Percentiles rank a stretch among this genome's conserved stretches.
phyloP scores from a whole-genome alignment of 2,329 filamentous ascomycete genomes.

The Botrytis tulipae region DNA sequence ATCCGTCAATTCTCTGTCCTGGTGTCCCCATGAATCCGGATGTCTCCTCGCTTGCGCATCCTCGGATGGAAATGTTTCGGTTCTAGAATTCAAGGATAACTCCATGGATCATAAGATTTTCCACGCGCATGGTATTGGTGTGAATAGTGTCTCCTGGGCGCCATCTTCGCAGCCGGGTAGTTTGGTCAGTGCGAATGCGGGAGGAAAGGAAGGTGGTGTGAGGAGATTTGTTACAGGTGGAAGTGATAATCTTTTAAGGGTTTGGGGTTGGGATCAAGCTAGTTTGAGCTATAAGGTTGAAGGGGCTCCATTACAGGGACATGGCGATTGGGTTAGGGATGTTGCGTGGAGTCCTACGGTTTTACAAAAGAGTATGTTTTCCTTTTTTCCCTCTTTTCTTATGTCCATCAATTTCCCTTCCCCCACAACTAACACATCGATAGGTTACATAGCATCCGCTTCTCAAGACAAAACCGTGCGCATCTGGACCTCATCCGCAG shows the following conservation, averaged over 20 bases:
- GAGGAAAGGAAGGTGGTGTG: slow-evolving; percentile 53
- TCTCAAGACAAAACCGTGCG: slow-evolving; percentile 96
- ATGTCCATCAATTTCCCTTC: neutral
- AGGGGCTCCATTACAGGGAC: slow-evolving; percentile 67
- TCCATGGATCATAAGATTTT: slow-evolving; percentile 88
- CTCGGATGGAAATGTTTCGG: slow-evolving; percentile 87
- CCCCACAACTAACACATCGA: neutral
- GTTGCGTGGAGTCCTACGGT: slow-evolving; percentile 97
- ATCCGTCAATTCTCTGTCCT: slow-evolving; percentile 93
- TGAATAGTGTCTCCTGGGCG: slow-evolving; percentile 95
- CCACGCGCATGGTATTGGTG: slow-evolving; percentile 86
- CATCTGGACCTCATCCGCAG: slow-evolving; percentile 83
- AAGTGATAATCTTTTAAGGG: slow-evolving; percentile 88
- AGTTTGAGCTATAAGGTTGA: slow-evolving; percentile 61
- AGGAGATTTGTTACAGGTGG: slow-evolving; percentile 92
- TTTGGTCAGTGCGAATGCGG: slow-evolving; percentile 69
- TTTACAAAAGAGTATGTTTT: slow-evolving; percentile 62
- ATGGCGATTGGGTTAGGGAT: slow-evolving; percentile 95
- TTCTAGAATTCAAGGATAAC: slow-evolving; percentile 96
- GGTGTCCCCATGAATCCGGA: slow-evolving; percentile 95
- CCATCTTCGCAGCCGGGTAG: slow-evolving; percentile 81
- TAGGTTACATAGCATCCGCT: slow-evolving; percentile 89
- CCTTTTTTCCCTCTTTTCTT: neutral
- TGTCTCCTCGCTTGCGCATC: slow-evolving; percentile 93
- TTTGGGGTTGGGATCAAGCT: slow-evolving; percentile 79